Conservation (phyloP, 495 filamentous ascomycete species). For the Jackrogersella minutella region DNA sequence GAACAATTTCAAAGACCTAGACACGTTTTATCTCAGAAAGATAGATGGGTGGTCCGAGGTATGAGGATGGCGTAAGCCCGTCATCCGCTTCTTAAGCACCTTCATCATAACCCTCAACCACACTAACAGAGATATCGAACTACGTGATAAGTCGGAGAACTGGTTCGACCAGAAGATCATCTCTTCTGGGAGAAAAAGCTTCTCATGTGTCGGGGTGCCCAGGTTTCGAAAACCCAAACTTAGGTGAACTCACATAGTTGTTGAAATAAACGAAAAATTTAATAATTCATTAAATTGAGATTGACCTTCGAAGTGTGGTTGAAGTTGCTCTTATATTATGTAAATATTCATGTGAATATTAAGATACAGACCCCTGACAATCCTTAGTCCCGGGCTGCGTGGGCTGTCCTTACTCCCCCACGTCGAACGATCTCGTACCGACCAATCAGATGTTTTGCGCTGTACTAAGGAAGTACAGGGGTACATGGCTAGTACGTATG, state of each 20-base stretch:
- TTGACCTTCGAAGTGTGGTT: no score
- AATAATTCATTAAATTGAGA: no score
- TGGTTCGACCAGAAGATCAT: not conserved
- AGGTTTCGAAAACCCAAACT: not conserved
- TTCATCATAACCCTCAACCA: not conserved
- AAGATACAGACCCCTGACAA: not conserved
- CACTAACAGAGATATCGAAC: not conserved
- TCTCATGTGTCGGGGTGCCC: not conserved
- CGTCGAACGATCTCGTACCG: not conserved
- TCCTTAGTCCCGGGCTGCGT: conserved; percentile 19
- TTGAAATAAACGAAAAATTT: no score
- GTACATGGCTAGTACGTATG: not conserved
- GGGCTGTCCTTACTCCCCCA: conserved; percentile 25
- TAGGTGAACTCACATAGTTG: no score
- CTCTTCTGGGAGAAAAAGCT: not conserved
- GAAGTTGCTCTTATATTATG: no score
- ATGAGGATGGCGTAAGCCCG: not conserved
- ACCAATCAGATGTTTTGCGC: not conserved
- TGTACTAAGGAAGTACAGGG: not conserved
- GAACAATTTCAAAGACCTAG: not conserved
- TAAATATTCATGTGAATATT: not conserved
- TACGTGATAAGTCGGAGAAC: not conserved
- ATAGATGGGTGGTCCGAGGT: not conserved
- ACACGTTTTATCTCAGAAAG: not conserved
- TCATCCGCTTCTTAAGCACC: not conserved